Conservation (phyloP, 495 filamentous ascomycete genomes). For the Podospora tetraspora region DNA sequence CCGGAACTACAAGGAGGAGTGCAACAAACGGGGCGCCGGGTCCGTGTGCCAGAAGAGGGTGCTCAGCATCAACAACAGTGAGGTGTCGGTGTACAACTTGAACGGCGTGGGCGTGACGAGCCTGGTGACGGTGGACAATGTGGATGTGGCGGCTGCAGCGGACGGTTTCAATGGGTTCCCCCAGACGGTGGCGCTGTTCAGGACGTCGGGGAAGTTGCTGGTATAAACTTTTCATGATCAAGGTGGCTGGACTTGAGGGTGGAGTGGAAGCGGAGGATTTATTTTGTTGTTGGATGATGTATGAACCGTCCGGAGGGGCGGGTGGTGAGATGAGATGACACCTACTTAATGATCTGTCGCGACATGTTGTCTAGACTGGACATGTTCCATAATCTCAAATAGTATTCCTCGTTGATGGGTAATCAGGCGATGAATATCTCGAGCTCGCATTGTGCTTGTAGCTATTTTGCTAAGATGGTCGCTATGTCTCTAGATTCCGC, state of each 20-base stretch:
- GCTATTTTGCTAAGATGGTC: no score
- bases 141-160: slow-evolving; percentile 42
- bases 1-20: slow-evolving; percentile 43
- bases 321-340: neutral
- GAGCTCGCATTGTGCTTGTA: neutral
- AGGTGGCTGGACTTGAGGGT: neutral
- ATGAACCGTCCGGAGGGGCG: neutral
- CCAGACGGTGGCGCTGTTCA: neutral
- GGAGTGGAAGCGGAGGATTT: neutral
- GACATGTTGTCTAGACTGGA: neutral
- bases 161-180: slow-evolving; percentile 46
- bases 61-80: slow-evolving; percentile 48
- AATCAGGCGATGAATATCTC: neutral
- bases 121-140: slow-evolving; percentile 45
- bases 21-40: slow-evolving; percentile 37
- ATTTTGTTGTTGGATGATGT: neutral
- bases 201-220: neutral
- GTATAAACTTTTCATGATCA: neutral
- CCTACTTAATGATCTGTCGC: neutral
- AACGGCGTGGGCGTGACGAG: slow-evolving; percentile 46
- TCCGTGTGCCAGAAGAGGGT: slow-evolving; percentile 58
- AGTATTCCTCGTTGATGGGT: neutral
- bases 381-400: neutral
- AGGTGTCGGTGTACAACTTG: slow-evolving; percentile 44
- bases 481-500: no score